phyloP scores from a whole-genome alignment of 176 grass and related monocot species.

The Zoysia pacifica region DNA sequence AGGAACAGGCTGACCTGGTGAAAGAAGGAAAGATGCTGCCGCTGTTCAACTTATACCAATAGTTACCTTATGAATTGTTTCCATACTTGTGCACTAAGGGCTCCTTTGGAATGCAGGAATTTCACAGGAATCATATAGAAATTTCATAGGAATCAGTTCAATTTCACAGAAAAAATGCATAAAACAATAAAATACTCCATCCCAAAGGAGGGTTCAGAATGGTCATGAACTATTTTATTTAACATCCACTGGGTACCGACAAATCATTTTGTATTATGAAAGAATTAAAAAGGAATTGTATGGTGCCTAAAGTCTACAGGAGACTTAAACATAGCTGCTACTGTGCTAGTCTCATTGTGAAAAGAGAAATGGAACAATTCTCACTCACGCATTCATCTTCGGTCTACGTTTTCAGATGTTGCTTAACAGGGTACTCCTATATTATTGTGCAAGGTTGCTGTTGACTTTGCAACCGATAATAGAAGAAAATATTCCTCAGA shows the following conservation, averaged over 20 bases:
- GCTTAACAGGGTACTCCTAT: background rate
- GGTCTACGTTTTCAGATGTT: background rate
- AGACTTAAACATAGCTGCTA: background rate
- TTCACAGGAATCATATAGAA: too few relatives aligned
- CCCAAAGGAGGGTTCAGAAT: background rate
- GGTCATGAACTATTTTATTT: conserved; percentile 1
- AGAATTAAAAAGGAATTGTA: too few relatives aligned
- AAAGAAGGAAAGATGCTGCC: conserved; percentile 11
- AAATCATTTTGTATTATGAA: too few relatives aligned
- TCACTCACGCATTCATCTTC: background rate
- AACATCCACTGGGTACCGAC: background rate
- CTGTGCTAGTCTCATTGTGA: background rate
- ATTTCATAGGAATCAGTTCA: too few relatives aligned
- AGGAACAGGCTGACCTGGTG: background rate
- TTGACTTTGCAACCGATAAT: conserved; percentile 16
- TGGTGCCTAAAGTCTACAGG: too few relatives aligned
- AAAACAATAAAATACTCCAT: too few relatives aligned
- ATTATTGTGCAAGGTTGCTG: background rate
- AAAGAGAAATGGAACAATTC: background rate
- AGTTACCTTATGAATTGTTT: conserved; percentile 19
- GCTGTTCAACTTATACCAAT: conserved; percentile 17
- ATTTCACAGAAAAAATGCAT: too few relatives aligned
- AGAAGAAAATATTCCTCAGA: background rate
- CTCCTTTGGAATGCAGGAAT: too few relatives aligned
- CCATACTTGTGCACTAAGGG: background rate